These are phyloP conservation scores for Eucommia ulmoides DNA, from an alignment of 257 asterid species.

Conservation along the genomic window DNA sequence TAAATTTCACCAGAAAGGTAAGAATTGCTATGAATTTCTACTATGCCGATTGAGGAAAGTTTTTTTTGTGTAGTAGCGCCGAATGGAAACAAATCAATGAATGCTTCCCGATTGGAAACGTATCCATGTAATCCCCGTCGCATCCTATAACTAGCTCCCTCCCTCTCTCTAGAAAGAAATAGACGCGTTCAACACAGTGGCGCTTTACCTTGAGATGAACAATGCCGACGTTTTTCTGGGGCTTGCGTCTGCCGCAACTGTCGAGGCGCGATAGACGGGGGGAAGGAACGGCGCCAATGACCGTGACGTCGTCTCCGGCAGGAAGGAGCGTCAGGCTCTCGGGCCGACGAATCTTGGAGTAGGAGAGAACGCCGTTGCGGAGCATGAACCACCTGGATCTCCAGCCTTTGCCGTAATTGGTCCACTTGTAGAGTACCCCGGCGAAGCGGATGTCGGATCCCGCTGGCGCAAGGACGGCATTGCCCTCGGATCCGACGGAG, in stretches of 20 bases:
- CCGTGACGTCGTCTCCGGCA: slow-evolving; percentile 25
- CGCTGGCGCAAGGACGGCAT: too few species aligned
- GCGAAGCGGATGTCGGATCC: slow-evolving; percentile 49
- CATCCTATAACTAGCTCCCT: too few species aligned
- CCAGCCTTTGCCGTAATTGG: slow-evolving; percentile 93
- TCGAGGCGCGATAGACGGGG: slow-evolving; percentile 5
- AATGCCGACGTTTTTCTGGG: slow-evolving; percentile 45
- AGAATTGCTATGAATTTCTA: too few species aligned
- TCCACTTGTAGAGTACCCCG: slow-evolving; percentile 81
- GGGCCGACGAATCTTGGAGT: slow-evolving; percentile 57
- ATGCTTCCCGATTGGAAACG: too few species aligned
- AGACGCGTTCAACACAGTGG: too few species aligned
- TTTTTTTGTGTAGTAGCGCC: too few species aligned
- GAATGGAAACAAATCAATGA: too few species aligned
- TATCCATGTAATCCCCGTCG: too few species aligned
- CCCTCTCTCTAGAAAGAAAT: too few species aligned
- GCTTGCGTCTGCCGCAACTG: slow-evolving; percentile 26
- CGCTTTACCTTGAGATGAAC: slow-evolving; percentile 70
- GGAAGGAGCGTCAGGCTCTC: slow-evolving; percentile 14
- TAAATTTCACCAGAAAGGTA: too few species aligned
- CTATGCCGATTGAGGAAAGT: too few species aligned
- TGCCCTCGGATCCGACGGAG: slow-evolving; percentile 55
- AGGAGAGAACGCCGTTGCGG: slow-evolving; percentile 64
- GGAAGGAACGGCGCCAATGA: slow-evolving; percentile 18
- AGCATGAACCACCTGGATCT: slow-evolving; percentile 91